Evolutionary conservation across 306 rosid species (phyloP), one percentile per base, ranked within the genome.

Genomic region (Ochetophila trinervis): DNA sequence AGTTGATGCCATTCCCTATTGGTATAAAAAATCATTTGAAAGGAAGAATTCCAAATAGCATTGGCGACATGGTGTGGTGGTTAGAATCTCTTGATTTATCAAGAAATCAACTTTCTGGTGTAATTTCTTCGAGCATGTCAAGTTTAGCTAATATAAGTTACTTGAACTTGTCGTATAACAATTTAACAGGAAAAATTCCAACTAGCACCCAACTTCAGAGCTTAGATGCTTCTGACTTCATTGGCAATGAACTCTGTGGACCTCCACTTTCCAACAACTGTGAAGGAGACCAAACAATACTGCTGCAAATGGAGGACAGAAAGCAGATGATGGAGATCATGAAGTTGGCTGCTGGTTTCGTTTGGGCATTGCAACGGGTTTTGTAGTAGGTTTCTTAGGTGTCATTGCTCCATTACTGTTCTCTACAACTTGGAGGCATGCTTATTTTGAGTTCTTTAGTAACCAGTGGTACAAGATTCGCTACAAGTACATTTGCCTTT

Each of bases 261-360:
- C 71, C 24, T 54, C 62, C 52, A 14, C n/a, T 65, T 13, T 10
- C 32, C 20, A 20, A 8, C 21, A 30, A 16, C 1, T 22, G 67
- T 36, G 34, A 1, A 8, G 2, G 9, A n/a, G 27, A n/a, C n/a
- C n/a, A 15, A 16, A 3, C 16, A 21, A 3, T 5, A 24, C 22
- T 36, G 18, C 60, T 17, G n/a, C 10, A 13, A 5, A 5, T 16
- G 14, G 37, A 56, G 48, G 18, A 30, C 47, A 59, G 10, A 4
- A 1, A 2, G 8, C 78, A 74, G 87, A 81, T 14, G 8, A 17
- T 27, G 21, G n/a, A 30, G 62, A n/a, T n/a, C n/a, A 15, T 13
- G n/a, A n/a, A n/a, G 63, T 34, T 1, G 11, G n/a, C n/a, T n/a
- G 8, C 42, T 58, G 48, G 48, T 60, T 60, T 20, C 65, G 17